phyloP scores from a whole-genome alignment of 73 alveolate species.

The Blepharisma japonicum region DNA sequence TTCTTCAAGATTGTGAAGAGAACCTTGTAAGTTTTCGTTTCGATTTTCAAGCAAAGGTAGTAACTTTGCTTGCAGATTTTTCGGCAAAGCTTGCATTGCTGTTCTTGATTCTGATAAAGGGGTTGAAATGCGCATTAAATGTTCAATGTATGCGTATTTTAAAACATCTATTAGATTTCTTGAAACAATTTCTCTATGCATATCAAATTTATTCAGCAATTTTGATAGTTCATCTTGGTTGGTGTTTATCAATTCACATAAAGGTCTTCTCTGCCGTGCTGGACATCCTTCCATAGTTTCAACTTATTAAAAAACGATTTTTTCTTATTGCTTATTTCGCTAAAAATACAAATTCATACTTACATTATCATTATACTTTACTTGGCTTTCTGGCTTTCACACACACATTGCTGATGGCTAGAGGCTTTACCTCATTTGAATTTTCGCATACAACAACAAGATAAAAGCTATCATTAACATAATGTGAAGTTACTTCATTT shows the following conservation, averaged over 20 bases:
- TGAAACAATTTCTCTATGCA: not conserved
- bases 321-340: too few species aligned
- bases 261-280: too few species aligned
- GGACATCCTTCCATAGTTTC: too few species aligned
- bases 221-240: too few species aligned
- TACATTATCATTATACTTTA: too few species aligned
- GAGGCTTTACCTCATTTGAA: slow-evolving; percentile 9
- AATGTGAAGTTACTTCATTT: slow-evolving; percentile 28
- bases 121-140: slow-evolving; percentile 11
- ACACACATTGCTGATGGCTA: not conserved
- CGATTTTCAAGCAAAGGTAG: not conserved
- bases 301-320: too few species aligned
- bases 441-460: not conserved
- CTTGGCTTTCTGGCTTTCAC: slow-evolving; percentile 12
- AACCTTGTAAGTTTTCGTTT: not conserved
- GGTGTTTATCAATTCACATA: too few species aligned
- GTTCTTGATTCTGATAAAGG: not conserved
- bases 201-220: not conserved
- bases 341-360: too few species aligned
- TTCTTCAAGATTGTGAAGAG: slow-evolving; percentile 12
- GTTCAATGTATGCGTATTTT: not conserved
- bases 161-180: not conserved
- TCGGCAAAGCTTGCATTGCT: not conserved
- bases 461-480: not conserved
- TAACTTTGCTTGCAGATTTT: not conserved